phyloP scores from a whole-genome alignment of 345 rosid species.

The Euclidium syriacum region DNA sequence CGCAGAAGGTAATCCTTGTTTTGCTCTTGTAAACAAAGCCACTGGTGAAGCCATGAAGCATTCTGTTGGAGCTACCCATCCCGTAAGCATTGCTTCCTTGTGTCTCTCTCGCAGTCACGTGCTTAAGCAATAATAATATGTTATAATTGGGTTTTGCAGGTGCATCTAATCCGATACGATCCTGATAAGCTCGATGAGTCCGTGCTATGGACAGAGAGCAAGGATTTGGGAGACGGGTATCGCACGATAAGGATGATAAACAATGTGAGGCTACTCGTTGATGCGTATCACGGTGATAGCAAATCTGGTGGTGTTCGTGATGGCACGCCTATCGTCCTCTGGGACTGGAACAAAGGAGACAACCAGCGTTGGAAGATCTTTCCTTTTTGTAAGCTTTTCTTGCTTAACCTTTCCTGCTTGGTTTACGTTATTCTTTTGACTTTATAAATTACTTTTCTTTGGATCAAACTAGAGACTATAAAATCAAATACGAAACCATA shows the following conservation, averaged over 20 bases:
- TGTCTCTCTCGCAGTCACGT: background rate
- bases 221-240: constrained; percentile 34
- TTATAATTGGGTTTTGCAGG: constrained; percentile 39
- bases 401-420: background rate
- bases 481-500: background rate
- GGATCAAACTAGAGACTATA: background rate
- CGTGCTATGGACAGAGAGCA: constrained; percentile 68
- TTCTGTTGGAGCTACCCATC: constrained; percentile 65
- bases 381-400: constrained; percentile 55
- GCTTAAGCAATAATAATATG: background rate
- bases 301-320: constrained; percentile 70
- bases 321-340: constrained; percentile 67
- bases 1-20: constrained; percentile 68
- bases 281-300: constrained; percentile 75
- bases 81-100: constrained; percentile 45
- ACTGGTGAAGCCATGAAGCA: constrained; percentile 87
- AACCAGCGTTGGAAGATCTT: constrained; percentile 84
- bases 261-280: constrained; percentile 57
- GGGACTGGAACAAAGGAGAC: constrained; percentile 81
- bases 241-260: constrained; percentile 61
- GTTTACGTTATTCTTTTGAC: background rate
- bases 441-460: background rate
- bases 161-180: constrained; percentile 52
- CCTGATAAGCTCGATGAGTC: constrained; percentile 60
- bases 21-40: constrained; percentile 80